Percentiles rank a stretch among this genome's conserved stretches.
phyloP scores from a whole-genome alignment of 2,329 filamentous ascomycete species.

The Paecilomyces sp. region DNA sequence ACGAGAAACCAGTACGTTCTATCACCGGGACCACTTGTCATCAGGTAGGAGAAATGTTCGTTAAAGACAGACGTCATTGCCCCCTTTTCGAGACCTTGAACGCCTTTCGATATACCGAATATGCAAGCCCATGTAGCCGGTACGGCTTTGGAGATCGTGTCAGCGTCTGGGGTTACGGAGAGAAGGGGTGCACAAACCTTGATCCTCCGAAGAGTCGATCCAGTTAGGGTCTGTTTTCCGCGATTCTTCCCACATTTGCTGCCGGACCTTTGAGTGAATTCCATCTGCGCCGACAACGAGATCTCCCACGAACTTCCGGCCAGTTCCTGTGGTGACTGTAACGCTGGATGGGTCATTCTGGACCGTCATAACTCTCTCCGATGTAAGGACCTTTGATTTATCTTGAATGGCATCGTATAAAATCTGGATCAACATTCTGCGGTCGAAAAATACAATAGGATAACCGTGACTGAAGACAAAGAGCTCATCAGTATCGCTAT shows the following conservation, averaged over 20 bases:
- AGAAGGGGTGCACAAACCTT: slow-evolving; percentile 3
- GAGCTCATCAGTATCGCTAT: not conserved
- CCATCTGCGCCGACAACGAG: slow-evolving; percentile 38
- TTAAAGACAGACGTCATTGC: slow-evolving; percentile 9
- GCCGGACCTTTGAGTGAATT: slow-evolving; percentile 30
- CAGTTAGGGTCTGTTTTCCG: slow-evolving; percentile 8
- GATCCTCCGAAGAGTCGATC: slow-evolving; percentile 10
- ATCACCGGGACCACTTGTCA: slow-evolving; percentile 11
- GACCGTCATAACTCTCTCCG: slow-evolving; percentile 8
- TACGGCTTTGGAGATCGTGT: slow-evolving; percentile 3
- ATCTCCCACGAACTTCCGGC: slow-evolving; percentile 14
- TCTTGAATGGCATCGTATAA: slow-evolving; percentile 18
- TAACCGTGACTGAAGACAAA: slow-evolving; percentile 11
- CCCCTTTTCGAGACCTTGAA: slow-evolving; percentile 7
- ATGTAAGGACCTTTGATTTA: slow-evolving; percentile 12
- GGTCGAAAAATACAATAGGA: slow-evolving; percentile 14
- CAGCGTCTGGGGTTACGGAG: not conserved
- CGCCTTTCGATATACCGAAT: slow-evolving; percentile 16
- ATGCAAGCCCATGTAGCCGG: slow-evolving; percentile 19
- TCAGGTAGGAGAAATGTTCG: slow-evolving; percentile 13
- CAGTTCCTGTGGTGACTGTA: slow-evolving; percentile 5
- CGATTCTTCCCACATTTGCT: slow-evolving; percentile 21
- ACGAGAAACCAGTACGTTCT: slow-evolving; percentile 18
- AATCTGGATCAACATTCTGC: slow-evolving; percentile 15
- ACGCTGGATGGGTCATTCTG: not conserved